Conservation (phyloP, 2,329 filamentous ascomycete genomes). For the Colletotrichum theobromicola region DNA sequence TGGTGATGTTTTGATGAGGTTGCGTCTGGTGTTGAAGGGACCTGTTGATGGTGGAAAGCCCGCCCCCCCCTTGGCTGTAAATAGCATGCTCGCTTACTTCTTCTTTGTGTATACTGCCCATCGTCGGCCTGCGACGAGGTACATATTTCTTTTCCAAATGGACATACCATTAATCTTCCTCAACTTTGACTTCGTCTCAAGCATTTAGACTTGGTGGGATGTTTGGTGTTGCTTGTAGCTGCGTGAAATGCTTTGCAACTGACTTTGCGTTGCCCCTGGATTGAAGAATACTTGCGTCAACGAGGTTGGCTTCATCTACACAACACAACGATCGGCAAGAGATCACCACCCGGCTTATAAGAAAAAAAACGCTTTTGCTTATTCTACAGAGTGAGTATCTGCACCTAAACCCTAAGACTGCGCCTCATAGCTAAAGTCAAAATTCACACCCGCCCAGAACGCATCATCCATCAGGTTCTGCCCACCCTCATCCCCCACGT, state of each 20-base stretch:
- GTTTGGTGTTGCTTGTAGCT: not conserved
- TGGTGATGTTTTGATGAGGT: not conserved
- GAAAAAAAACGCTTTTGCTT: not conserved
- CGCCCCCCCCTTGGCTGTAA: not conserved
- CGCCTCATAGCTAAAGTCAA: not conserved
- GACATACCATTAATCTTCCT: not conserved
- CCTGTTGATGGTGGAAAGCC: not conserved
- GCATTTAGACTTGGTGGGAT: not conserved
- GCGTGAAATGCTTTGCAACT: not conserved
- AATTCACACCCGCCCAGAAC: constrained; percentile 9
- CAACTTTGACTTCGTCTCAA: not conserved
- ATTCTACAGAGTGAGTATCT: not conserved
- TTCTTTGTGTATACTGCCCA: constrained; percentile 1
- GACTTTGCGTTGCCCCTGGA: accelerated
- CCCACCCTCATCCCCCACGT: not conserved
- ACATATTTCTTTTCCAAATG: not conserved
- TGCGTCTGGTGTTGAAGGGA: not conserved
- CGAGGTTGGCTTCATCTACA: not conserved
- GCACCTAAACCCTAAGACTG: not conserved
- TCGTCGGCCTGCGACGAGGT: not conserved
- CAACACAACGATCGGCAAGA: accelerated
- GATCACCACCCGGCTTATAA: not conserved
- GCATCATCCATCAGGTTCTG: not conserved
- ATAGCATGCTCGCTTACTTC: not conserved
- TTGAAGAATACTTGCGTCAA: accelerated